Evolutionary conservation across 1,139 yeast species (phyloP), one percentile per base, ranked within the genome.

Genomic region (Taphrina wiesneri): DNA sequence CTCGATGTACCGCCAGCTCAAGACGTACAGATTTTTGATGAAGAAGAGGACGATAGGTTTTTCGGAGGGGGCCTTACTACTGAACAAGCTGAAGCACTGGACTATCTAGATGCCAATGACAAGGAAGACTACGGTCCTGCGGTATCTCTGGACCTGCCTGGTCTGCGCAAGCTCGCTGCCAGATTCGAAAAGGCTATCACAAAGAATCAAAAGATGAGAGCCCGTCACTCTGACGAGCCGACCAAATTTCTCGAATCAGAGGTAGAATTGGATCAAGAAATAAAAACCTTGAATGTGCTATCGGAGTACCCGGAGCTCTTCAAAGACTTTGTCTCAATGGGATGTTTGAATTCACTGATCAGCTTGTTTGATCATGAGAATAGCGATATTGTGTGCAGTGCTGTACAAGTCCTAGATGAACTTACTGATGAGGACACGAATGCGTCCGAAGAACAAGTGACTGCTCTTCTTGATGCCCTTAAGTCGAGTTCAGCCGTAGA

Each of bases 311-410:
- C 75, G 0, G 71, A 71, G 2, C 67, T 75, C 17, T 73, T 70
- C 49, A 67, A 71, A 1, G 72, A 71, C 4, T 68, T 75, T 19
- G 66, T 72, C 11, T 68, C 71, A 21, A 63, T 71, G n/a, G 73
- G 72, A 9, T 70, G 71, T 19, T 56, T 70, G n/a, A 72, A 67
- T 4, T 66, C 71, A 2, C 68, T 77, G 23, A 60, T 72, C 15
- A 67, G 71, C 2, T 66, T 77, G 19, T 56, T 77, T 26, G 68
- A 68, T 9, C 80, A 78, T 60, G 77, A 75, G 15, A 78, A 78
- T 62, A 68, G 71, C 13, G 78, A 76, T 46, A 75, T 78, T 43
- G 74, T 73, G 4, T 70, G 72, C 26, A 74, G 72, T 15, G 72
- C 70, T 1, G 56, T 74, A 19, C 70, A 71, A 39, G 68, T 75